Evolutionary conservation across 2,329 filamentous ascomycete species (phyloP).

Genomic region (Fusarium succisae): DNA sequence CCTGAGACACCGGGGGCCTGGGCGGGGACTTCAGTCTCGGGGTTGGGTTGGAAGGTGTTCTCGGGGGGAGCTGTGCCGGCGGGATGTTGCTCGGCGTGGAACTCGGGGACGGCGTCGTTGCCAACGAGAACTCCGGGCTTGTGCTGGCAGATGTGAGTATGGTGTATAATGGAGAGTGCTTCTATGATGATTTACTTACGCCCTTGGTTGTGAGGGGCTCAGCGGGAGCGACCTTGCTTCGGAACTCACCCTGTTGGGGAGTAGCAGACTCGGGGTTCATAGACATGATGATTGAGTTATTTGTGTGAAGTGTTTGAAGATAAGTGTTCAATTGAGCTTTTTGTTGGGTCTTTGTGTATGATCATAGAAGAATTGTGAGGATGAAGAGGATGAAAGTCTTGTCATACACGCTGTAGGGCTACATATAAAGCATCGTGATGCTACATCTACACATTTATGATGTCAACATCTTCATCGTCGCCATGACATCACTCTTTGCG

Average conservation of each 20-base stretch:
- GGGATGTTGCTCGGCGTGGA: slow-evolving; percentile 67
- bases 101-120: slow-evolving; percentile 69
- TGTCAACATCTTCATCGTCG: slow-evolving; percentile 14
- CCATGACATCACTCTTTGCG: slow-evolving; percentile 30
- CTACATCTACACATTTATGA: slow-evolving; percentile 10
- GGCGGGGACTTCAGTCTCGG: slow-evolving; percentile 48
- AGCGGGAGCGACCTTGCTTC: slow-evolving; percentile 58
- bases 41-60: slow-evolving; percentile 52
- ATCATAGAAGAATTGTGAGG: neutral
- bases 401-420: neutral
- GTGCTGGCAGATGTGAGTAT: slow-evolving; percentile 59
- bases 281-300: slow-evolving; percentile 49
- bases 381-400: neutral
- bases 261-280: slow-evolving; percentile 63
- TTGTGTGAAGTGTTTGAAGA: neutral
- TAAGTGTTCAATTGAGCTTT: neutral
- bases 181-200: slow-evolving; percentile 51
- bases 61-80: slow-evolving; percentile 69
- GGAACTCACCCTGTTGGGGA: slow-evolving; percentile 64
- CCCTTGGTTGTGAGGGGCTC: slow-evolving; percentile 64
- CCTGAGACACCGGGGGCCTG: slow-evolving; percentile 45
- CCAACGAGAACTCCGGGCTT: slow-evolving; percentile 68
- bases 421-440: slow-evolving; percentile 19
- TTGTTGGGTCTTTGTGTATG: neutral
- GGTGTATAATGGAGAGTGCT: neutral